Evolutionary conservation across 441 rosid genomes (phyloP), one percentile per base, ranked within the genome.

Genomic region (Pelargonium cotyledonis): DNA sequence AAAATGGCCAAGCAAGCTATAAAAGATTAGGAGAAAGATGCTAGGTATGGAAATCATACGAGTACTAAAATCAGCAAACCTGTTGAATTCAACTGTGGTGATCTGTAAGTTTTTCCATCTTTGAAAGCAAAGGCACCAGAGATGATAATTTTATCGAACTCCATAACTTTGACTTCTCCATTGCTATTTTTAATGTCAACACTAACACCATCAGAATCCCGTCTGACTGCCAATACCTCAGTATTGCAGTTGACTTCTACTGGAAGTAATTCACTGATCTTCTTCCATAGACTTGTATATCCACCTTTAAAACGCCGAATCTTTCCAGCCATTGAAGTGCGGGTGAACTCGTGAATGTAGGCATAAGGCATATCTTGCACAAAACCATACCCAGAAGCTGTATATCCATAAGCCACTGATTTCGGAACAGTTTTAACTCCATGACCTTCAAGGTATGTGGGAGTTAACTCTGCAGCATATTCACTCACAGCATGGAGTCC

Each of bases 291-390:
- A 46, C 84, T 80, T 58, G 75, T 78, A 60, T 88, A 86, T 76
- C 91, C 94, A 64, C 85, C 88, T 68, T 77, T 85, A 58, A 88
- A 77, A 6, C 91, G 89, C 12, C 82, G 69, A 15, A 88, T 86
- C 75, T 88, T 88, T 69, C 94, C 89, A 7, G 94, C 94, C 91
- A 88, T 88, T 61, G 91, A 86, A 68, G 89, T 88, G 69, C 89
- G 70, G 7, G 86, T 86, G 75, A 88, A 88, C 78, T 88, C 94
- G 65, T 88, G 94, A 61, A 88, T 69, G 72, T 86, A 88, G 15
- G 91, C 89, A 60, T 86, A 86, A 15, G 94, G 84, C 94, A 88
- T 88, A 72, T 88, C 91, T 75, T 84, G 88, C 63, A 86, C 83
- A 44, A 77, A 86, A 60, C 94, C 94, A 41, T 88, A 86, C 9